Base-by-base conservation (phyloP, 257 asterid species). In the Primulina huaijiensis region DNA sequence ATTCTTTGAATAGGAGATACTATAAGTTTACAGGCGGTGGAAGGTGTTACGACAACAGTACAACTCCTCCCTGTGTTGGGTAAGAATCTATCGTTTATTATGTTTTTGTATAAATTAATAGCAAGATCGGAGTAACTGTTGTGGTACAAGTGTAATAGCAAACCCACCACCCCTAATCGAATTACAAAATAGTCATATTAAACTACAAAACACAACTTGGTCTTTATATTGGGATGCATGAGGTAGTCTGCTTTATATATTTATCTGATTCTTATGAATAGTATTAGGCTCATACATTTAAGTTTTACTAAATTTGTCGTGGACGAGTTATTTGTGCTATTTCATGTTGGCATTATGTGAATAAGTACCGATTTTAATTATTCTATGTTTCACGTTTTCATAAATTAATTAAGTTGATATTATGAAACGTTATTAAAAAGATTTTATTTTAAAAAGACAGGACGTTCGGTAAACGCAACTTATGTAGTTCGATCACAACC, bases 31-130 rank as follows among this genome's bases (percentile, higher is more conserved):
- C 65, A 82, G 88, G 96, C 17, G 78, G 87, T 16, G 81, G 74
- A 71, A 81, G 74, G 55, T 92, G 98, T 76, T 79, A 84, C 20
- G 69, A 34, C 33, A 84, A 87, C 80, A 88, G 90, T 64, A 92
- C 83, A 2, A 75, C 79, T 69, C 97, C 96, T 56, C 98, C 98
- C 25, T 92, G 98, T 72, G 92, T 80, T 6, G 98, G 98, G 97
- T 92, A 77, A 81, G 86, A 62, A 67, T 50, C 43, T 71, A 19
- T 56, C 8, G 59, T 57, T 17, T 19, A 21, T 65, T 72, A 52
- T 46, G 40, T 55, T 16, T 50, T 50, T 50, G 8, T 50, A 50
- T 5, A 46, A 46, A 46, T 46, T 46, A 40, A 12, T 14, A 19
- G 16, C 2, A 19, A 11, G 53, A 35, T 35, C 7, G 2, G 43